Evolutionary conservation across 768 basidiomycete genomes (phyloP).

Genomic region (Pholiota molesta): DNA sequence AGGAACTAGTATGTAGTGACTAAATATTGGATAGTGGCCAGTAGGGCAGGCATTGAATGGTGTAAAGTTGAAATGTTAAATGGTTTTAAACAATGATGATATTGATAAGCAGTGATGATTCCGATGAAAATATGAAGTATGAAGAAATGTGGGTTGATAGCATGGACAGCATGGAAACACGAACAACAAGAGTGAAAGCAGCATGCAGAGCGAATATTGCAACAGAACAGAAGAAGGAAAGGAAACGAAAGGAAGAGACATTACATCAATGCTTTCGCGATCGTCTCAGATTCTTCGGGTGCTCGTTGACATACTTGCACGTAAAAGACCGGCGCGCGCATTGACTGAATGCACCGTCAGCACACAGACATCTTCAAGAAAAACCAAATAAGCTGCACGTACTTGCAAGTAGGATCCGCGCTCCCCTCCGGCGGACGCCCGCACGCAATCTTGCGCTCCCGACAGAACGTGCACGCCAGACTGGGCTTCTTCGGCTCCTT

Average conservation of each 20-base stretch:
- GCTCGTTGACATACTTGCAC: constrained; percentile 10
- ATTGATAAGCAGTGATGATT: neutral
- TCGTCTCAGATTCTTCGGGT: neutral
- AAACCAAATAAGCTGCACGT: constrained; percentile 21
- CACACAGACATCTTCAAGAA: neutral
- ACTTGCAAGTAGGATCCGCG: constrained; percentile 54
- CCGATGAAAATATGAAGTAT: neutral
- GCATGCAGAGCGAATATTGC: neutral
- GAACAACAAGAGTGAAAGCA: neutral
- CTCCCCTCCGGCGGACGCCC: constrained; percentile 37
- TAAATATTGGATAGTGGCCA: no score
- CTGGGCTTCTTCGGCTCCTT: constrained; percentile 31
- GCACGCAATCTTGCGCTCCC: constrained; percentile 46
- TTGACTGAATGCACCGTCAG: constrained; percentile 13
- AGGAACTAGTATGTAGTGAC: no score
- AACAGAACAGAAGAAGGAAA: neutral
- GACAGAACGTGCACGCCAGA: constrained; percentile 42
- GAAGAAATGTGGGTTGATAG: neutral
- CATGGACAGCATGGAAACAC: neutral
- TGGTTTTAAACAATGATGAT: neutral
- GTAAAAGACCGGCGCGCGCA: constrained; percentile 21
- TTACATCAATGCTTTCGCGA: neutral
- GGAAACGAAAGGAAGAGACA: neutral
- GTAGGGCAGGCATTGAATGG: no score
- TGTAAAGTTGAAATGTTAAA: neutral